A percentile compares a stretch with the other conserved stretches of the same genome.
Evolutionary conservation across 805 yeast species (phyloP).

Genomic region (Cyberlindnera suaveolens): DNA sequence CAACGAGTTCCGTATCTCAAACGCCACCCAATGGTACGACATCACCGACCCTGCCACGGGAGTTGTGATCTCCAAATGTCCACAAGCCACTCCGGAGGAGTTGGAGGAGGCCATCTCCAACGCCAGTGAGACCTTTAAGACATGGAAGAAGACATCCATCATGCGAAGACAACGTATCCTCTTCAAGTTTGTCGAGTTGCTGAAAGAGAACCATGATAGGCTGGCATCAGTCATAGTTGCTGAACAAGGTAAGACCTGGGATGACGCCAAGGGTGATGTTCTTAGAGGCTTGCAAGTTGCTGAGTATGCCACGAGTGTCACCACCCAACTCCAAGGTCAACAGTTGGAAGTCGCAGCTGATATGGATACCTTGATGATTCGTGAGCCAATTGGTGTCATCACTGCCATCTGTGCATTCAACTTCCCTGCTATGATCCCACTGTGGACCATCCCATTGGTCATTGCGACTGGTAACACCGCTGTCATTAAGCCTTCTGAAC

Average conservation of each 20-base stretch:
- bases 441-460: constrained; percentile 50
- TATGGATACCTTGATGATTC: constrained; percentile 69
- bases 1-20: constrained; percentile 40
- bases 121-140: constrained; percentile 53
- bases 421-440: constrained; percentile 76
- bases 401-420: constrained; percentile 80
- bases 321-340: constrained; percentile 57
- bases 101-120: constrained; percentile 56
- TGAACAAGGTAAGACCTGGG: constrained; percentile 73
- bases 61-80: constrained; percentile 56
- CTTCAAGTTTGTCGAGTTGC: constrained; percentile 59
- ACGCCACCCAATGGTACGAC: constrained; percentile 52
- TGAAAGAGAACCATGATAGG: constrained; percentile 61
- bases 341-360: constrained; percentile 62
- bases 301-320: constrained; percentile 63
- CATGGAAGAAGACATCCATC: constrained; percentile 32
- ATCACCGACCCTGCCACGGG: constrained; percentile 72
- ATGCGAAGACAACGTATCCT: constrained; percentile 55
- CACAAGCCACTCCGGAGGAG: constrained; percentile 61
- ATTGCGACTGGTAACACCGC: constrained; percentile 66
- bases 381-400: constrained; percentile 69
- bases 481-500: constrained; percentile 63
- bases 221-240: constrained; percentile 58
- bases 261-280: constrained; percentile 72
- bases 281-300: constrained; percentile 75